Conservation (phyloP, 352 stramenopile genomes). For the Phytophthora macrochlamydospora region DNA sequence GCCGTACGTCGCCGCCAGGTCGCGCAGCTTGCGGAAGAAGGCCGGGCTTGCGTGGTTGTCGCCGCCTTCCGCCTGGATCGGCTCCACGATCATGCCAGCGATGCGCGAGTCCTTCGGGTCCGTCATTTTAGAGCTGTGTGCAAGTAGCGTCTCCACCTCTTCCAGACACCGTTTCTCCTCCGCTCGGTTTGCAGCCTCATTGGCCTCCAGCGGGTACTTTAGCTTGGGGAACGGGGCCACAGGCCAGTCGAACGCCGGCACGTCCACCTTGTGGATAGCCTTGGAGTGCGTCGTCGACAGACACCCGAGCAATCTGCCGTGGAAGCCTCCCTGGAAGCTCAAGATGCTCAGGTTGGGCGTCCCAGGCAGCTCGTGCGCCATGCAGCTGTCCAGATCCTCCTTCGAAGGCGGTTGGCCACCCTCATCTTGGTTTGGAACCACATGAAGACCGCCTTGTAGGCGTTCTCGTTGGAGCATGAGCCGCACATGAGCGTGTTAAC, state of each 20-base stretch:
- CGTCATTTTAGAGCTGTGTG: constrained; percentile 38
- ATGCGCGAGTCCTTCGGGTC: constrained; percentile 44
- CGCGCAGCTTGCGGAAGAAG: constrained; percentile 70
- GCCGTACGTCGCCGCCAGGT: constrained; percentile 56
- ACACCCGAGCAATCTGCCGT: constrained; percentile 79
- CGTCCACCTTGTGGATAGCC: constrained; percentile 87
- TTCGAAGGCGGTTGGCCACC: constrained; percentile 60
- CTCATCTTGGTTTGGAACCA: constrained; percentile 83
- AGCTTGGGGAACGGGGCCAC: constrained; percentile 74
- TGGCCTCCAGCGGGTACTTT: constrained; percentile 65
- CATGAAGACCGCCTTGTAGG: constrained; percentile 89
- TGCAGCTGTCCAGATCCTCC: constrained; percentile 70
- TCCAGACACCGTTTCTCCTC: constrained; percentile 77
- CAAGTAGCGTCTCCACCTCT: constrained; percentile 62
- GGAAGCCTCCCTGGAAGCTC: constrained; percentile 84
- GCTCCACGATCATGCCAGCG: constrained; percentile 84
- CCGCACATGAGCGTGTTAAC: constrained; percentile 89
- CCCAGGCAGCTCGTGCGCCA: constrained; percentile 70
- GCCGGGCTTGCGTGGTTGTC: constrained; percentile 77
- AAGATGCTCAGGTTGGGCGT: constrained; percentile 80
- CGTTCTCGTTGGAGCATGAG: constrained; percentile 88
- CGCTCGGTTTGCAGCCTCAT: constrained; percentile 63
- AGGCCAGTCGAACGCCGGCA: constrained; percentile 84
- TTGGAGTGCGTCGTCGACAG: constrained; percentile 88
- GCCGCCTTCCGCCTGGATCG: constrained; percentile 82